Evolutionary conservation across 768 basidiomycete genomes (phyloP).

Genomic region (Phlebiopsis gigantea): DNA sequence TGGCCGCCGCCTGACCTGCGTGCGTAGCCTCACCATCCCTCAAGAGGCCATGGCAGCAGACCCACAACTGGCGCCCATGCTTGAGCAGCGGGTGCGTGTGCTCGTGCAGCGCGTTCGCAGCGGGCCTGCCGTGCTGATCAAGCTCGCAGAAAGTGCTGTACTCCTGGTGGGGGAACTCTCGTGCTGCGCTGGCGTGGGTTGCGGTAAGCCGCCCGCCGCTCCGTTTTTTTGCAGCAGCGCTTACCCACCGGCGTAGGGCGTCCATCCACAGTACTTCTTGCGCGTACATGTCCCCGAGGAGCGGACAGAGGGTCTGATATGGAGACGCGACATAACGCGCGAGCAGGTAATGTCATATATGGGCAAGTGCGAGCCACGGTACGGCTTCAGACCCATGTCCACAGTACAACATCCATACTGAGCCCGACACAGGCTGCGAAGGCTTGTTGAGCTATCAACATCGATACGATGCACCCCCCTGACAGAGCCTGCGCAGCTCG

Average conservation of each 20-base stretch:
- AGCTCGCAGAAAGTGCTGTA: not conserved
- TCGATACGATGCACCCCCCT: constrained; percentile 6
- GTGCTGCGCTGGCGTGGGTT: not conserved
- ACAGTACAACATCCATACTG: not conserved
- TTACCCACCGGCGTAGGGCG: not conserved
- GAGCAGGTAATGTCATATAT: constrained; percentile 6
- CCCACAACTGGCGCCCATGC: constrained; percentile 5
- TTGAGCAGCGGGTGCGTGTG: constrained; percentile 10
- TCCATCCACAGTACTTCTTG: not conserved
- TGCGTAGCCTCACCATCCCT: constrained; percentile 11
- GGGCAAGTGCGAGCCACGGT: constrained; percentile 16
- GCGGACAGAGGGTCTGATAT: not conserved
- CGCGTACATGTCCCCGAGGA: constrained; percentile 5
- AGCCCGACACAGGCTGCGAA: constrained; percentile 10
- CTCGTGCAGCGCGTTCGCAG: no score
- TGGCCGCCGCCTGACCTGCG: no score
- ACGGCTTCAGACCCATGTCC: not conserved
- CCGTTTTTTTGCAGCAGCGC: no score
- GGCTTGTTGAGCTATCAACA: constrained; percentile 11
- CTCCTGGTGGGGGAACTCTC: constrained; percentile 2
- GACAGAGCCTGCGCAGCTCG: constrained; percentile 10
- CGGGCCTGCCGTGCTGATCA: no score
- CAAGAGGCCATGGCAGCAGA: constrained; percentile 7
- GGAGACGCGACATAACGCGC: not conserved
- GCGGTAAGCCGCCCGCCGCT: not conserved